Evolutionary conservation across 2,329 filamentous ascomycete species (phyloP).

Genomic region (Thermoascus crustaceus): DNA sequence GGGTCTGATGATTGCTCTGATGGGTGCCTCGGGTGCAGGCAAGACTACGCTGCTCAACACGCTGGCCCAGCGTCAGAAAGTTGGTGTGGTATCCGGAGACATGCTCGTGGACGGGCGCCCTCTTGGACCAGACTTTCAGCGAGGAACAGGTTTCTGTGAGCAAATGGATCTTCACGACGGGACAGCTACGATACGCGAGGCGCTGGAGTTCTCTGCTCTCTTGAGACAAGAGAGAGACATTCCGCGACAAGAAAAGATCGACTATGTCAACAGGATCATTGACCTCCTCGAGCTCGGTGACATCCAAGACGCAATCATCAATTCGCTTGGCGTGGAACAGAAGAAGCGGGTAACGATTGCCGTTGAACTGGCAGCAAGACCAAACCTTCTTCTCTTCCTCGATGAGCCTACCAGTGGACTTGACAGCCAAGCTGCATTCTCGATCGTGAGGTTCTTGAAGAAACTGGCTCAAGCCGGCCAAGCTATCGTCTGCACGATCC

Average conservation of each 20-base stretch:
- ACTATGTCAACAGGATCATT: constrained; percentile 60
- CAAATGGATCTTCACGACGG: constrained; percentile 65
- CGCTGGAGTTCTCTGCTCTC: constrained; percentile 60
- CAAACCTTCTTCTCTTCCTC: constrained; percentile 59
- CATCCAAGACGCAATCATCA: constrained; percentile 59
- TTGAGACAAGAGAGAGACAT: constrained; percentile 51
- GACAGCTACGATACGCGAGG: constrained; percentile 59
- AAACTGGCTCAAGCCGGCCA: constrained; percentile 60
- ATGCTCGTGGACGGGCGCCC: constrained; percentile 63
- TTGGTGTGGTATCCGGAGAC: constrained; percentile 56
- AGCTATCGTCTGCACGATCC: constrained; percentile 66
- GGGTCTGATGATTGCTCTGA: constrained; percentile 69
- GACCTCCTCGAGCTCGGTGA: constrained; percentile 57
- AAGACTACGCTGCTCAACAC: constrained; percentile 80
- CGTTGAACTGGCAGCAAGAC: constrained; percentile 64
- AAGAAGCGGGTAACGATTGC: constrained; percentile 66
- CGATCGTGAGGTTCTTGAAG: constrained; percentile 60
- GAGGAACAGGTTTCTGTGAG: constrained; percentile 63
- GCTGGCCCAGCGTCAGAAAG: constrained; percentile 61
- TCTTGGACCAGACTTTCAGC: constrained; percentile 56
- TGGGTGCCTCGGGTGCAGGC: constrained; percentile 73
- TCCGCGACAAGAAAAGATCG: constrained; percentile 53
- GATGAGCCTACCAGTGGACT: constrained; percentile 66
- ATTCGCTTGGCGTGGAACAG: constrained; percentile 59
- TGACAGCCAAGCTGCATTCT: constrained; percentile 61